Evolutionary conservation across 2,329 filamentous ascomycete genomes (phyloP).

Genomic region (Pseudogymnoascus sp.): DNA sequence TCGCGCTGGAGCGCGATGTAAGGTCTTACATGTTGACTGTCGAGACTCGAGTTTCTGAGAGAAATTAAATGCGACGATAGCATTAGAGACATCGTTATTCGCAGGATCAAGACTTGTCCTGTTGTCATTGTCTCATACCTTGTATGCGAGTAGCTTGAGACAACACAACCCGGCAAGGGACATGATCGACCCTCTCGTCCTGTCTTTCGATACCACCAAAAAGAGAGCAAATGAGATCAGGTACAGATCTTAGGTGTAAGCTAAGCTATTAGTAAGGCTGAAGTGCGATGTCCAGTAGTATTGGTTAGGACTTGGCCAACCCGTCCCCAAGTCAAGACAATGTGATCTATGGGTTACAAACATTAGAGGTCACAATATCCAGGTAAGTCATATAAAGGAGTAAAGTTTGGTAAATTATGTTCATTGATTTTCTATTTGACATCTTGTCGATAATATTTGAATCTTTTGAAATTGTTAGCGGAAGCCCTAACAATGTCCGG

Average conservation of each 20-base stretch:
- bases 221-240: not conserved
- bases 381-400: not conserved
- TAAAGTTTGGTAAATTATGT: not conserved
- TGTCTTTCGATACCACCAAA: not conserved
- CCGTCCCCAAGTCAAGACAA: not conserved
- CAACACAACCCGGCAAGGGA: not conserved
- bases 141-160: not conserved
- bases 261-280: not conserved
- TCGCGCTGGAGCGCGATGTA: not conserved
- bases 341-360: not conserved
- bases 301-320: not conserved
- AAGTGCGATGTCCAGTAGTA: not conserved
- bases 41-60: conserved; percentile 5
- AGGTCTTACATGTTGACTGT: not conserved
- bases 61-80: not conserved
- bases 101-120: not conserved
- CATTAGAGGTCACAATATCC: not conserved
- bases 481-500: not conserved
- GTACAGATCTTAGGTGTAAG: not conserved
- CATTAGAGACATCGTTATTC: not conserved
- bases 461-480: not conserved
- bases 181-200: not conserved
- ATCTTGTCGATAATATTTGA: not conserved
- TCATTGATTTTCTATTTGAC: not conserved
- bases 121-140: not conserved